These are phyloP conservation scores for Emmonsiellopsis sp. DNA, from an alignment of 2,329 filamentous ascomycete species.

Conservation along the genomic window DNA sequence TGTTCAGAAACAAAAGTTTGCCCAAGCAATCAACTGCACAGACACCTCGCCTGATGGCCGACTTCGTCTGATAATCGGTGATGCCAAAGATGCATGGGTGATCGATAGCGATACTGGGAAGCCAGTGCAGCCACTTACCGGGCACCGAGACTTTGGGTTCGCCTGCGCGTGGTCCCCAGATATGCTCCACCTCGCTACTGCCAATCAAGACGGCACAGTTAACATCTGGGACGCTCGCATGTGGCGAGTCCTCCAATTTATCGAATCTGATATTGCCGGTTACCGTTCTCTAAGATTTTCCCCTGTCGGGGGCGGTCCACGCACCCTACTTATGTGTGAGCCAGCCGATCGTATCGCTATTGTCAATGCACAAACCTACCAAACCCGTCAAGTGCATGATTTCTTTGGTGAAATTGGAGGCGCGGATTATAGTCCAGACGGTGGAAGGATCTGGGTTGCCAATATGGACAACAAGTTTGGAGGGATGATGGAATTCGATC, in stretches of 20 bases:
- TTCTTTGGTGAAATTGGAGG: constrained; percentile 40
- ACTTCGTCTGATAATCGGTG: constrained; percentile 36
- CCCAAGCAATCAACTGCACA: constrained; percentile 36
- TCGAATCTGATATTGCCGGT: constrained; percentile 37
- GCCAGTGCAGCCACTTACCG: constrained; percentile 28
- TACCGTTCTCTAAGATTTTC: constrained; percentile 37
- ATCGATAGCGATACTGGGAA: constrained; percentile 36
- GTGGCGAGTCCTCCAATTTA: constrained; percentile 30
- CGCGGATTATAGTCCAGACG: constrained; percentile 34
- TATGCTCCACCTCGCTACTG: constrained; percentile 39
- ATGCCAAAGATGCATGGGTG: constrained; percentile 33
- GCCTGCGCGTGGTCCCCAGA: constrained; percentile 40
- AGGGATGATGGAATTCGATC: constrained; percentile 37
- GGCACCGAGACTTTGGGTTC: constrained; percentile 37
- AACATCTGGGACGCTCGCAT: constrained; percentile 39
- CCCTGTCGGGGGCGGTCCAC: constrained; percentile 34
- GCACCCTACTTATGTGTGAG: constrained; percentile 34
- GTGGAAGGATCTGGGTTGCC: constrained; percentile 33
- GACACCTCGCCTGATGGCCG: constrained; percentile 36
- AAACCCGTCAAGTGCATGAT: constrained; percentile 34
- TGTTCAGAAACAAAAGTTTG: constrained; percentile 27
- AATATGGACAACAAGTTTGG: constrained; percentile 36
- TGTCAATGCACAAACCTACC: constrained; percentile 36
- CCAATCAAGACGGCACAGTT: constrained; percentile 38
- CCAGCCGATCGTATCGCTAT: constrained; percentile 37